Evolutionary conservation across 805 yeast genomes (phyloP), one percentile per base, ranked within the genome.

Genomic region (Kodamaea laetipori): DNA sequence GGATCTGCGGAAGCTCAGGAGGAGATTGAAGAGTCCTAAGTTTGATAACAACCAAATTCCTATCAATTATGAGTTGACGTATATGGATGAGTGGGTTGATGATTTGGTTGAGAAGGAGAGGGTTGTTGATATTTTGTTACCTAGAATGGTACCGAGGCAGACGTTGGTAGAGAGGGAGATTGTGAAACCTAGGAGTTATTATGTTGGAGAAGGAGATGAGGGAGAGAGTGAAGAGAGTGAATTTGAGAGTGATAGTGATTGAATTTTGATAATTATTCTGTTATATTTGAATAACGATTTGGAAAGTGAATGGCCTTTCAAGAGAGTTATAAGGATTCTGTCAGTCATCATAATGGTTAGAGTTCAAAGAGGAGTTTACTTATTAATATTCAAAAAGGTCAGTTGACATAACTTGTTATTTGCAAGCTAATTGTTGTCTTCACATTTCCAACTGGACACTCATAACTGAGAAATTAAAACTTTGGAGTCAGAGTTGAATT

Each of bases 21-120:
- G 54, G 17, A 57, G 52, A 39, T 63, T 70, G 7, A 59, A 64
- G 50, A 46, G 48, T 13, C 71, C 73, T 2, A 41, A 25, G 7
- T 50, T 60, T 17, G 44, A 35, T 23, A 51, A 50, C 28, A 46
- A 44, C 6, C 24, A 46, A 4, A 64, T 48, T 1, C 62, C 67
- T 2, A 52, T 58, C 6, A 66, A 58, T 25, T 61, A 80, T 41
- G 64, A 69, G 16, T 24, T 69, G 15, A 54, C 54, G 4, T 75
- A 80, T 55, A 72, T 92, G 66, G 98, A 92, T 61, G 92, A 83
- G 56, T 77, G 83, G 56, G 76, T 81, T 0, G 96, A 92, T 53
- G 64, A 66, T 31, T 58, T 92, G 37, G 60, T 84, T 18, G 67
- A 57, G 1, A 69, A 75, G 26, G 78, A 77, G 28, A 73, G 88